Percentiles rank a stretch among this genome's conserved stretches.
Evolutionary conservation across 2,329 filamentous ascomycete genomes (phyloP).

Genomic region (Paraphaeosphaeria minitans): DNA sequence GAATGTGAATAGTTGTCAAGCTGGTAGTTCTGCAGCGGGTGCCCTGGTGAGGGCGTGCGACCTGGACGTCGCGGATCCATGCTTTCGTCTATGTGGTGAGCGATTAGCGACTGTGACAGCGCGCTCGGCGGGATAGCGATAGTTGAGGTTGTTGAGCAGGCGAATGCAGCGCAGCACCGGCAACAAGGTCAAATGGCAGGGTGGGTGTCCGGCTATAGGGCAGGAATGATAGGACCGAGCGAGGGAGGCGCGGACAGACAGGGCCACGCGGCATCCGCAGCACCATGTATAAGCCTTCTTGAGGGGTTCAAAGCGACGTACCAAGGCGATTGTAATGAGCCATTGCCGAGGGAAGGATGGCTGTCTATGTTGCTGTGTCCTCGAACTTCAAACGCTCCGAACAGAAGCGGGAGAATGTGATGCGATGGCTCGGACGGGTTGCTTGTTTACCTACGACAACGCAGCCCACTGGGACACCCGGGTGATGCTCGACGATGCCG

Average conservation of each 20-base stretch:
- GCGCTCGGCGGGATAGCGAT: not conserved
- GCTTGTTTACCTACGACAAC: conserved; percentile 14
- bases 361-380: conserved; percentile 27
- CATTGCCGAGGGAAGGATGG: conserved; percentile 26
- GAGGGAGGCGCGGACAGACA: conserved; percentile 5
- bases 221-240: conserved; percentile 19
- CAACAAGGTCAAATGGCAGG: conserved; percentile 6
- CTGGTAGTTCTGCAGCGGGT: conserved; percentile 78
- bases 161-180: conserved; percentile 5
- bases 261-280: conserved; percentile 18
- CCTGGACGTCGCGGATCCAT: conserved; percentile 60
- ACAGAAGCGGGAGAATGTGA: conserved; percentile 22
- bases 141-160: conserved; percentile 5
- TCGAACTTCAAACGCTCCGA: conserved; percentile 19
- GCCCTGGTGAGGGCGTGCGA: conserved; percentile 74
- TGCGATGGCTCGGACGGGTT: conserved; percentile 18
- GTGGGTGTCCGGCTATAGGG: conserved; percentile 2
- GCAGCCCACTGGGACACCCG: conserved; percentile 19
- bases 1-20: conserved; percentile 75
- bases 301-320: conserved; percentile 28
- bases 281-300: conserved; percentile 5
- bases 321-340: conserved; percentile 45
- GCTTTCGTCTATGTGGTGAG: conserved; percentile 31
- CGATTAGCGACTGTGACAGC: conserved; percentile 19
- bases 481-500: conserved; percentile 26